Base-by-base conservation (phyloP, 225 moss, liverwort and hornwort genomes). In the Sphagnum contortum region DNA sequence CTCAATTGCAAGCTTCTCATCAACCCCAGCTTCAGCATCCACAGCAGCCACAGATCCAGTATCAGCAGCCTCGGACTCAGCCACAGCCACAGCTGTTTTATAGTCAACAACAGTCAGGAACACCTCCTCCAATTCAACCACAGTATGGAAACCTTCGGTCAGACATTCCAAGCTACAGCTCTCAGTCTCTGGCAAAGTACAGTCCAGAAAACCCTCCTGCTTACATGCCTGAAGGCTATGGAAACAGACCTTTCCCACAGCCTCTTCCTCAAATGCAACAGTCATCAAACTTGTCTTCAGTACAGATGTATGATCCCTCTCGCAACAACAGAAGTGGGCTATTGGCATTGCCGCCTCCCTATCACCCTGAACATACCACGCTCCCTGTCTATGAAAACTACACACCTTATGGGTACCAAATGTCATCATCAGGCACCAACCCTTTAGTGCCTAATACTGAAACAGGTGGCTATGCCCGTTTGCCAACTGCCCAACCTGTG, bases 401-500 rank as follows among this genome's bases (percentile, higher is more conserved):
- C 70, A 74, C 85, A 4, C 83, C 80, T 67, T 67, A 83, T 4
- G 83, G 83, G 0, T 89, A 91, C 64, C 85, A 89, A 60, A 64
- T 79, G 12, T 88, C 84, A 14, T 91, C 87, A 75, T 88, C 88
- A 67, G 29, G 29, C 29, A 29, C 29, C 29, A 29, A 29, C 4
- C 85, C 89, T 3, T 89, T 91, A 59, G 89, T 87, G 65, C 87
- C 91, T 45, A 87, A 82, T 66, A 29, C 29, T 29, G 29, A 29
- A 29, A 53, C 78, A 9, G 81, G 89, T 69, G 91, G 94, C 51
- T 94, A 94, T 56, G 91, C 94, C 52, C 94, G 94, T 6, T 67
- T 94, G 55, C 89, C 91, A 44, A 81, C 87, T 6, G 87, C 91
- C 46, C 89, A 89, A 65, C 77, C 86, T 9, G 78, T 94, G 55